phyloP scores from a whole-genome alignment of 768 basidiomycete genomes.

The Mycena vulgaris region DNA sequence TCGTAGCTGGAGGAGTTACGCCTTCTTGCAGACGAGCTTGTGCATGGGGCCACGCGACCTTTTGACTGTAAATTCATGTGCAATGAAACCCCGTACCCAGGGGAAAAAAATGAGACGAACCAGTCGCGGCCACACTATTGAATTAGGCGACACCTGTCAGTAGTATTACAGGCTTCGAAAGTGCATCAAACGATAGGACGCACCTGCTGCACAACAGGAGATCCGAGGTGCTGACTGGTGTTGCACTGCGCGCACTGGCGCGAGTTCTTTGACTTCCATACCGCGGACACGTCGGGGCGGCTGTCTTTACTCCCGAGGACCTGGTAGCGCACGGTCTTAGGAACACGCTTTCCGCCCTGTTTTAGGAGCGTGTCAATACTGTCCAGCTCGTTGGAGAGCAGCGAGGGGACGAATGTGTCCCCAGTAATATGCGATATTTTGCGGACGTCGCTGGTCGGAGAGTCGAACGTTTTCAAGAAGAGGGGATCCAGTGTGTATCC shows the following conservation, averaged over 20 bases:
- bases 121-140: conserved; percentile 45
- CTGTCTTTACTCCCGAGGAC: conserved; percentile 41
- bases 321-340: conserved; percentile 33
- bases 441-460: conserved; percentile 2
- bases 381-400: conserved; percentile 45
- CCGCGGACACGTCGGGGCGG: conserved; percentile 32
- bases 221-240: conserved; percentile 27
- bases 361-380: conserved; percentile 46
- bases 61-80: conserved; percentile 27
- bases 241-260: conserved; percentile 43
- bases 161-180: conserved; percentile 24
- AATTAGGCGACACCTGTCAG: conserved; percentile 29
- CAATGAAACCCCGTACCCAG: neutral
- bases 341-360: conserved; percentile 20
- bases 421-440: conserved; percentile 42
- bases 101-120: conserved; percentile 29
- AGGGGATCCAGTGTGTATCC: conserved; percentile 27
- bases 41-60: conserved; percentile 37
- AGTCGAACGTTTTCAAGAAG: conserved; percentile 31
- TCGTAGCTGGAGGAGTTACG: neutral
- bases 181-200: neutral
- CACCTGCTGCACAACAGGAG: conserved; percentile 20
- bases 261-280: conserved; percentile 39
- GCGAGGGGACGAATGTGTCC: conserved; percentile 44
- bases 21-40: conserved; percentile 38